phyloP scores from a whole-genome alignment of 2,329 filamentous ascomycete species.

The Aspergillus felis region DNA sequence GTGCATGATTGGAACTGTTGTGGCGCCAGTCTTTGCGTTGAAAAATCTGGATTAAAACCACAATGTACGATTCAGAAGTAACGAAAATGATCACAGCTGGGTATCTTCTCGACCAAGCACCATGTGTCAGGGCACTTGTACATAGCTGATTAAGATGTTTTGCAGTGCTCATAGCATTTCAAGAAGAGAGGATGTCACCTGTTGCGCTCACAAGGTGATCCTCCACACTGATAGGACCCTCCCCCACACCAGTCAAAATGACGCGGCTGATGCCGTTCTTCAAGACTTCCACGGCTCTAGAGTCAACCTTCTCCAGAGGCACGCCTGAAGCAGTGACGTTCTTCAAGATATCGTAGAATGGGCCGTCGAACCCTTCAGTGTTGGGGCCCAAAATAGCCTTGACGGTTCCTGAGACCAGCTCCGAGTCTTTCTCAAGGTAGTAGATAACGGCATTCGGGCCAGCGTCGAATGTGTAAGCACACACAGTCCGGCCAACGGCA shows the following conservation, averaged over 20 bases:
- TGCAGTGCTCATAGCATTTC: background rate
- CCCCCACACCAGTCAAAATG: constrained; percentile 86
- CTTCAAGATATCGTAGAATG: constrained; percentile 53
- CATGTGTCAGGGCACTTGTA: background rate
- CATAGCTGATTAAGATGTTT: background rate
- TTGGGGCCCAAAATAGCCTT: constrained; percentile 67
- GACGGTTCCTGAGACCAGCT: constrained; percentile 72
- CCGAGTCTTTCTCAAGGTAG: constrained; percentile 76
- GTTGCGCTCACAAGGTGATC: constrained; percentile 69
- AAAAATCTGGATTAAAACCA: background rate
- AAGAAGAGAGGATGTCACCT: constrained; percentile 46
- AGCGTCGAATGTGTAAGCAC: constrained; percentile 96
- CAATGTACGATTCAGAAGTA: background rate
- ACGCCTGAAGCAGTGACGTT: constrained; percentile 46
- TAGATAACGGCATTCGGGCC: constrained; percentile 97
- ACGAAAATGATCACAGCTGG: background rate
- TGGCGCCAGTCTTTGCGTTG: background rate
- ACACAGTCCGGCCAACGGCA: constrained; percentile 71
- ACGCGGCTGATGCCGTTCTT: constrained; percentile 80
- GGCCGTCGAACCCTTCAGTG: constrained; percentile 52
- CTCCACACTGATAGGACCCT: constrained; percentile 77
- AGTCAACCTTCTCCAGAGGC: constrained; percentile 58
- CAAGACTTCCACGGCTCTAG: constrained; percentile 58
- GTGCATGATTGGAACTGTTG: background rate
- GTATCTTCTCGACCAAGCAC: constrained; percentile 2